Evolutionary conservation across 306 rosid genomes (phyloP).

Genomic region (Gynostemma pentaphyllum): DNA sequence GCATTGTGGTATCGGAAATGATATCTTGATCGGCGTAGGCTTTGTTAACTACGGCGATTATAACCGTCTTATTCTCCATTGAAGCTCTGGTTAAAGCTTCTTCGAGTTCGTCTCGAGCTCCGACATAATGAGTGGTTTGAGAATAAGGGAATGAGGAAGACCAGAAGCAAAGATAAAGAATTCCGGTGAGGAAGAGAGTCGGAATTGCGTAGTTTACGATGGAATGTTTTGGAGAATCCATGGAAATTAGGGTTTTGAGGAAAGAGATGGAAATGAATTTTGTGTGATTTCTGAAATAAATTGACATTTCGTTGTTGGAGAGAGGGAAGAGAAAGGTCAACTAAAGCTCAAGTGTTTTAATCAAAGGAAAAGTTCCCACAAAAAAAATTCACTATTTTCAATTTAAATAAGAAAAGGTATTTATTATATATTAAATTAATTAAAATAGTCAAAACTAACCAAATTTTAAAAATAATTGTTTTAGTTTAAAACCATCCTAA

Average conservation of each 20-base stretch:
- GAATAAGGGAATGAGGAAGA: constrained; percentile 26
- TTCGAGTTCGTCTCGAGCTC: constrained; percentile 31
- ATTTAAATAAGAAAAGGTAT: too few relatives aligned
- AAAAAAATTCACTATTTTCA: too few relatives aligned
- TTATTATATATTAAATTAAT: too few relatives aligned
- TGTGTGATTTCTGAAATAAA: too few relatives aligned
- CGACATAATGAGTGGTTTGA: too few relatives aligned
- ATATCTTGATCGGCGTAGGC: constrained; percentile 54
- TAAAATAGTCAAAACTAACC: too few relatives aligned
- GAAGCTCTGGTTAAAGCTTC: constrained; percentile 36
- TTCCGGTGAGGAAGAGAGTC: constrained; percentile 21
- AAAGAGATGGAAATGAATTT: not conserved
- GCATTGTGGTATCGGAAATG: constrained; percentile 36
- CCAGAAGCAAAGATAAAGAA: constrained; percentile 21
- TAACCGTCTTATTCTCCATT: constrained; percentile 50
- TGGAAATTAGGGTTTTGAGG: not conserved
- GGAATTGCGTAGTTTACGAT: constrained; percentile 13
- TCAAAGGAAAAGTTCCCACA: too few relatives aligned
- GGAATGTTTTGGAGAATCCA: constrained; percentile 11
- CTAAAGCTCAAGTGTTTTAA: too few relatives aligned
- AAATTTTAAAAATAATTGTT: too few relatives aligned
- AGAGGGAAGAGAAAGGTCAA: too few relatives aligned
- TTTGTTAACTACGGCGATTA: constrained; percentile 44
- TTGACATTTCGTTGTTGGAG: too few relatives aligned
- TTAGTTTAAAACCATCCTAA: too few relatives aligned